Conservation (phyloP, 345 rosid species). For the Erysimum cheiranthoides region DNA sequence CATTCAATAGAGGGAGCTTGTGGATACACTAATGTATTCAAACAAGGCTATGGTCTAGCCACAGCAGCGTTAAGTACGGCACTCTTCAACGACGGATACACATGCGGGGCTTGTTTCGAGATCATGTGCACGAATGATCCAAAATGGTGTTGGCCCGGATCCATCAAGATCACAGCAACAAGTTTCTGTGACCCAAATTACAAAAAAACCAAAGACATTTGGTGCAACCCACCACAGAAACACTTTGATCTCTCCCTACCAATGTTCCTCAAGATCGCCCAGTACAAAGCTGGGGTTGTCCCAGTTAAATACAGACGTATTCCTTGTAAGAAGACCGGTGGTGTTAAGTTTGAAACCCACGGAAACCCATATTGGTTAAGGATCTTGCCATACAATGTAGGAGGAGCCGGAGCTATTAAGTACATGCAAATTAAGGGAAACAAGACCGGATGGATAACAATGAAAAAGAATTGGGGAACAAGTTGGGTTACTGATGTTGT, state of each 20-base stretch:
- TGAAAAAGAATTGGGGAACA: slow-evolving; percentile 56
- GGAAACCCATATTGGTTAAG: slow-evolving; percentile 49
- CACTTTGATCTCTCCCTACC: slow-evolving; percentile 60
- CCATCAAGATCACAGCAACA: slow-evolving; percentile 52
- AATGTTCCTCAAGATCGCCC: slow-evolving; percentile 50
- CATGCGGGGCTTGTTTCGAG: slow-evolving; percentile 38
- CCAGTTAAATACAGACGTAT: slow-evolving; percentile 53
- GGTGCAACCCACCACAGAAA: slow-evolving; percentile 63
- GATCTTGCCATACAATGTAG: slow-evolving; percentile 50
- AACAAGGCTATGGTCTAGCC: slow-evolving; percentile 59
- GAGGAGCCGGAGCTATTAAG: slow-evolving; percentile 35
- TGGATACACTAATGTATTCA: slow-evolving; percentile 52
- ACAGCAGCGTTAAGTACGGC: slow-evolving; percentile 60
- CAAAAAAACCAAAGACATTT: slow-evolving; percentile 37
- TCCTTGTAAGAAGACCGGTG: slow-evolving; percentile 49
- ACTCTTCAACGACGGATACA: slow-evolving; percentile 39
- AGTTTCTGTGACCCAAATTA: slow-evolving; percentile 64
- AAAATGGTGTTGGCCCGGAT: slow-evolving; percentile 36
- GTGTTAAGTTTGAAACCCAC: slow-evolving; percentile 46
- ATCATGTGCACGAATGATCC: slow-evolving; percentile 27
- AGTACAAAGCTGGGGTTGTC: slow-evolving; percentile 54
- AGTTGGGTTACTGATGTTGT: slow-evolving; percentile 33
- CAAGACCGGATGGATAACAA: slow-evolving; percentile 31
- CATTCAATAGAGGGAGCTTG: neutral
- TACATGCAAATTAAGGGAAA: slow-evolving; percentile 28